phyloP scores from a whole-genome alignment of 2,329 filamentous ascomycete species.

The Aurifilum marmelostoma region DNA sequence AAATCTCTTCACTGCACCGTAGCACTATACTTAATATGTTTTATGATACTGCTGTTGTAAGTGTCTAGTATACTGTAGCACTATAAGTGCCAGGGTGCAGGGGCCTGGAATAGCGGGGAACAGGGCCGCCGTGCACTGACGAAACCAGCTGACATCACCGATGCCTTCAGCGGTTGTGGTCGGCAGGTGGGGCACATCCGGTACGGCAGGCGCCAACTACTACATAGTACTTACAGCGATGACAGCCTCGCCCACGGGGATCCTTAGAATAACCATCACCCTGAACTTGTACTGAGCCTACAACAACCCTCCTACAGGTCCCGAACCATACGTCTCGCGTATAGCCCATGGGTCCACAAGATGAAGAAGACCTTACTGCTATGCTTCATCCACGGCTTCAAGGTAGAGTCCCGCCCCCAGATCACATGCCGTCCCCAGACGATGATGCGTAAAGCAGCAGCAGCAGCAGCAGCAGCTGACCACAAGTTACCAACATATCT shows the following conservation, averaged over 20 bases:
- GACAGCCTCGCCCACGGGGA: not conserved
- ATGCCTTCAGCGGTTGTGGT: not conserved
- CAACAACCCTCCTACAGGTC: too few relatives aligned
- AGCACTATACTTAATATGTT: not conserved
- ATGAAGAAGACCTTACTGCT: slow-evolving; percentile 81
- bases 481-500: slow-evolving; percentile 15
- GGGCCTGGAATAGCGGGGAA: not conserved
- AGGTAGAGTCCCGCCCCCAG: slow-evolving; percentile 51
- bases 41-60: not conserved
- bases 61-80: not conserved
- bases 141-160: slow-evolving; percentile 22
- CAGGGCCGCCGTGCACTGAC: not conserved
- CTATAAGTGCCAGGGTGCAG: not conserved
- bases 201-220: too few relatives aligned
- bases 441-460: not conserved
- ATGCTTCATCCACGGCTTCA: slow-evolving; percentile 89
- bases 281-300: not conserved
- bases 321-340: not conserved
- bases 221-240: not conserved
- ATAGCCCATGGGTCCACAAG: slow-evolving; percentile 41
- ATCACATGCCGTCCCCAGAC: not conserved
- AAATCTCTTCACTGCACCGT: not conserved
- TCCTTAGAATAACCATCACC: not conserved
- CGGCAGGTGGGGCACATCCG: not conserved
- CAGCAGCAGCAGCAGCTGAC: not conserved